Evolutionary conservation across 352 stramenopile species (phyloP).

Genomic region (Phytophthora ramorum): DNA sequence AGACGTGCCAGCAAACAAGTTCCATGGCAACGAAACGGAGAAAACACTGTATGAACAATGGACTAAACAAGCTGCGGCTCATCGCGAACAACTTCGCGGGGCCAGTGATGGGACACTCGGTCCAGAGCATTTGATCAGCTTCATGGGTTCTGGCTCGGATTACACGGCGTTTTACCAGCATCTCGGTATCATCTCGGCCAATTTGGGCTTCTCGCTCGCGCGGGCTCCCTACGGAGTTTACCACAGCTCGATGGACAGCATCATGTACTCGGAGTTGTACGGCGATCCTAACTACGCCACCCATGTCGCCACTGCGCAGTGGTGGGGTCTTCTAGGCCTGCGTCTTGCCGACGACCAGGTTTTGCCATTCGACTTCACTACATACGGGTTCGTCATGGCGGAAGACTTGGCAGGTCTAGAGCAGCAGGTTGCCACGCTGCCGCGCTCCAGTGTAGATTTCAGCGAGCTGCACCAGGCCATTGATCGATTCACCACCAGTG

Average conservation of each 20-base stretch:
- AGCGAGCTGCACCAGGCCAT: conserved; percentile 44
- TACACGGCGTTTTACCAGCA: conserved; percentile 86
- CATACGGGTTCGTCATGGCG: conserved; percentile 59
- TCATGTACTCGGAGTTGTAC: conserved; percentile 68
- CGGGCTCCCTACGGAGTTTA: conserved; percentile 64
- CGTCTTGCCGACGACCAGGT: conserved; percentile 50
- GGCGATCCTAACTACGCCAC: conserved; percentile 60
- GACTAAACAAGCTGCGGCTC: conserved; percentile 24
- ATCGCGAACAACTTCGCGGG: conserved; percentile 11
- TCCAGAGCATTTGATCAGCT: conserved; percentile 50
- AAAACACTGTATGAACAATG: conserved; percentile 47
- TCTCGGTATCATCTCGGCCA: conserved; percentile 75
- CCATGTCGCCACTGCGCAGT: conserved; percentile 45
- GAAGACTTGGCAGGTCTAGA: conserved; percentile 44
- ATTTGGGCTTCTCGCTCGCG: conserved; percentile 30
- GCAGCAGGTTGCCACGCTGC: conserved; percentile 29
- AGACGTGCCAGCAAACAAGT: conserved; percentile 65
- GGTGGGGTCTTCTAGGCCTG: conserved; percentile 64
- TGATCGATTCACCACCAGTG: conserved; percentile 35
- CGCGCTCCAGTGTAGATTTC: conserved; percentile 39
- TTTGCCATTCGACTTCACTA: conserved; percentile 68
- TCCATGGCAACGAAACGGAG: conserved; percentile 43
- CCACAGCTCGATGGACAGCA: conserved; percentile 86
- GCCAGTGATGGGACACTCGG: conserved; percentile 26
- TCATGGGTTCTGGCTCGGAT: conserved; percentile 66